These are phyloP conservation scores for Spatholobus suberectus DNA, from an alignment of 306 rosid species.

Conservation along the genomic window DNA sequence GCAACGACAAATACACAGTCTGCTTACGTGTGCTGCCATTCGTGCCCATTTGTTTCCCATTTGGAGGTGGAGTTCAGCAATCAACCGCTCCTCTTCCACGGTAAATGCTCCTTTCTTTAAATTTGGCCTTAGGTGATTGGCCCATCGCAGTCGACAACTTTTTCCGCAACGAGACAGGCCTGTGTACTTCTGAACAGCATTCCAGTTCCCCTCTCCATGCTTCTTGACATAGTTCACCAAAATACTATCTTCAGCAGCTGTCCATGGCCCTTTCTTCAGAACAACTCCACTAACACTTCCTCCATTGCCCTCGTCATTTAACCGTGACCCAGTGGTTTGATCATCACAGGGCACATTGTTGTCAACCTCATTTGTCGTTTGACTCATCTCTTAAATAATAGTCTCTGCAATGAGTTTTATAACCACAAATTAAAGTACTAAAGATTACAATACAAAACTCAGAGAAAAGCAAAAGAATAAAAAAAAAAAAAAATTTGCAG, in stretches of 20 bases:
- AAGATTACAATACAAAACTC: background rate
- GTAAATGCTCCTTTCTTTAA: constrained; percentile 93
- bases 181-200: constrained; percentile 48
- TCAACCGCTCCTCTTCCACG: constrained; percentile 76
- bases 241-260: constrained; percentile 41
- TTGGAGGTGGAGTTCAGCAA: constrained; percentile 82
- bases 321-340: constrained; percentile 50
- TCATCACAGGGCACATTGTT: constrained; percentile 55
- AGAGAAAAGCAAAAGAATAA: constrained; percentile 23
- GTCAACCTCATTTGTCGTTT: constrained; percentile 53
- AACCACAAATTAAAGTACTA: constrained; percentile 20
- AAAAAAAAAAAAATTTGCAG: background rate
- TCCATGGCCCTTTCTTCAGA: constrained; percentile 48
- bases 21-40: constrained; percentile 90
- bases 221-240: constrained; percentile 39
- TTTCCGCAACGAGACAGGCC: constrained; percentile 89
- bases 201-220: constrained; percentile 52
- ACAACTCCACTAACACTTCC: constrained; percentile 47
- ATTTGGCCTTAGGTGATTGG: constrained; percentile 95
- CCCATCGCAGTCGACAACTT: constrained; percentile 95
- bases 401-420: constrained; percentile 45
- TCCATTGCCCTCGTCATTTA: constrained; percentile 58
- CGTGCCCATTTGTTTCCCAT: constrained; percentile 99
- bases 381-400: constrained; percentile 62
- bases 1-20: constrained; percentile 30